Evolutionary conservation across 305 asterid genomes (phyloP).

Genomic region (Fraxinus sp.): DNA sequence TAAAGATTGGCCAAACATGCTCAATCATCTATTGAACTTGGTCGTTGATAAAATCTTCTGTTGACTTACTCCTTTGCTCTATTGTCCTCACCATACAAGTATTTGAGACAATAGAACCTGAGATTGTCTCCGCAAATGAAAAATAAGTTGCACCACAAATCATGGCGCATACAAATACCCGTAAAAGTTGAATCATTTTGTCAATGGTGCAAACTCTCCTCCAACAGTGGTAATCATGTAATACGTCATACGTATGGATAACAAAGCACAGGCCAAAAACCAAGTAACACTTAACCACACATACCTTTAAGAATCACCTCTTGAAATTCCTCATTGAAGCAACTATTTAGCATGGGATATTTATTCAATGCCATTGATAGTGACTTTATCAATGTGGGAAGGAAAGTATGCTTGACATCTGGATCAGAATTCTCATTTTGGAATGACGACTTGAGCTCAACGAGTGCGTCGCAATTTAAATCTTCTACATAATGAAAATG

Average conservation of each 20-base stretch:
- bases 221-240: background rate
- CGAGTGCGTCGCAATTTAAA: slow-evolving; percentile 71
- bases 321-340: slow-evolving; percentile 67
- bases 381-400: slow-evolving; percentile 73
- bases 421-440: slow-evolving; percentile 69
- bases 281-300: background rate
- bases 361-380: slow-evolving; percentile 74
- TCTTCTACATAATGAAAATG: slow-evolving; percentile 93
- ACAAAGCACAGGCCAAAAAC: background rate
- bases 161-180: background rate
- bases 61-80: background rate
- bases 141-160: background rate
- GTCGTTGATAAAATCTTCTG: background rate
- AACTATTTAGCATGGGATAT: slow-evolving; percentile 79
- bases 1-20: background rate
- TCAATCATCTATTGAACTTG: background rate
- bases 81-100: background rate
- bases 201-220: background rate
- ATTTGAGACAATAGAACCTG: background rate
- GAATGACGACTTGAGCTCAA: slow-evolving; percentile 71
- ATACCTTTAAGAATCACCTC: slow-evolving; percentile 86
- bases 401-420: slow-evolving; percentile 72
- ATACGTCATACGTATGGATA: background rate
- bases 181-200: background rate
- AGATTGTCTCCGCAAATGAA: background rate